Conservation (phyloP, 2,329 filamentous ascomycete genomes). For the Periconia sp. region DNA sequence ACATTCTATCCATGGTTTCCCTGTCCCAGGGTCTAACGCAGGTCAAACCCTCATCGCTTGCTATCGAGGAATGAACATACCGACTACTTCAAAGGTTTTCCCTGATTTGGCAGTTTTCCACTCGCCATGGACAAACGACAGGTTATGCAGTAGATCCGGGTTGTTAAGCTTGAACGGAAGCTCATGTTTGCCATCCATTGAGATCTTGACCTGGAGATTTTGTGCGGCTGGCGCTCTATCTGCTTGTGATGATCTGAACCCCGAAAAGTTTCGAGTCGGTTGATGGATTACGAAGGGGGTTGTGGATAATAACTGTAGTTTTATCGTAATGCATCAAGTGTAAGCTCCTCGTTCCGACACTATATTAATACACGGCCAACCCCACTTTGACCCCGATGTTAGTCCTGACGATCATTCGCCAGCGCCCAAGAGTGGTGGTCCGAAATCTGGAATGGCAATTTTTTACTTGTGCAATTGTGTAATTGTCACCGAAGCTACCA, state of each 20-base stretch:
- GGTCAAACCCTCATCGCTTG: slow-evolving; percentile 10
- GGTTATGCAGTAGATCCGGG: slow-evolving; percentile 55
- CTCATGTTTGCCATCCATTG: slow-evolving; percentile 34
- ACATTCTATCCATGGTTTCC: slow-evolving; percentile 52
- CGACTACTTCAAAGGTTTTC: slow-evolving; percentile 59
- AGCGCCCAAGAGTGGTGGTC: slow-evolving; percentile 10
- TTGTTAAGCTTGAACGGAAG: slow-evolving; percentile 56
- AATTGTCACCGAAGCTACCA: background rate
- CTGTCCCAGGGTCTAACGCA: slow-evolving; percentile 52
- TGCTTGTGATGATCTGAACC: too few species aligned
- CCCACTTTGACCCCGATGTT: slow-evolving; percentile 20
- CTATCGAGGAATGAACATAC: slow-evolving; percentile 31
- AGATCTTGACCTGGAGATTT: background rate
- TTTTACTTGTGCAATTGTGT: background rate
- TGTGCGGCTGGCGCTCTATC: too few species aligned
- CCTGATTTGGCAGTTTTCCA: slow-evolving; percentile 60
- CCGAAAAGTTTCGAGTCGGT: too few species aligned
- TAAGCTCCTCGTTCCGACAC: slow-evolving; percentile 4
- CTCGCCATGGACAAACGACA: slow-evolving; percentile 57
- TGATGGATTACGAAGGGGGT: too few species aligned
- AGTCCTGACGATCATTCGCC: slow-evolving; percentile 4
- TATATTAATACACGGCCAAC: slow-evolving; percentile 3
- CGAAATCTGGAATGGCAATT: slow-evolving; percentile 1
- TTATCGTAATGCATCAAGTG: background rate
- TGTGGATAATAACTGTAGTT: too few species aligned